These are phyloP conservation scores for Fragaria iinumae DNA, from an alignment of 306 rosid species.

Conservation along the genomic window DNA sequence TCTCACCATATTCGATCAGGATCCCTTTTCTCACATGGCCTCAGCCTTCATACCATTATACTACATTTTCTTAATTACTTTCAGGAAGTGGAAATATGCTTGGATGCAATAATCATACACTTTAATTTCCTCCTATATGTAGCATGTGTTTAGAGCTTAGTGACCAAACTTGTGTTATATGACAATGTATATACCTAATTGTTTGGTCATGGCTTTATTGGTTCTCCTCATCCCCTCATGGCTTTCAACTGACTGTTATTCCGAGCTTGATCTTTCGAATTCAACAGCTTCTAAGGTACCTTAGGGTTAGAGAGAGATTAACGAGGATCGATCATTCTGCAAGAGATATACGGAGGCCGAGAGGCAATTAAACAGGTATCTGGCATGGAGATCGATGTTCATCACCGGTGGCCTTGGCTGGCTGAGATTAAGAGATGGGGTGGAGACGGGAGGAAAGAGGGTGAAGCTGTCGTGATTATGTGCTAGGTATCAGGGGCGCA, in stretches of 20 bases:
- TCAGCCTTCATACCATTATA: constrained; percentile 5
- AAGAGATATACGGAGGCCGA: neutral
- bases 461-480: neutral
- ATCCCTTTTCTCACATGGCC: constrained; percentile 26
- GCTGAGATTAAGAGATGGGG: neutral
- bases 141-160: neutral
- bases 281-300: neutral
- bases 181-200: neutral
- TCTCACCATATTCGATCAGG: neutral
- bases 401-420: neutral
- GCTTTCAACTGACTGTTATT: neutral
- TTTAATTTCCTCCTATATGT: neutral
- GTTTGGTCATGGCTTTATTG: neutral
- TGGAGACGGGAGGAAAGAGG: neutral
- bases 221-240: neutral
- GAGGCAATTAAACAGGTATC: neutral
- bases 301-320: neutral
- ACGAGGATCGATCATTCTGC: neutral
- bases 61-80: neutral
- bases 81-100: neutral
- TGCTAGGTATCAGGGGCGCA: neutral
- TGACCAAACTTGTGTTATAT: neutral
- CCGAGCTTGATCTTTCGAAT: neutral
- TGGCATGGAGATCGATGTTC: neutral
- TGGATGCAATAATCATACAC: neutral